phyloP scores from a whole-genome alignment of 768 basidiomycete species.

The Tricholoma matsutake region DNA sequence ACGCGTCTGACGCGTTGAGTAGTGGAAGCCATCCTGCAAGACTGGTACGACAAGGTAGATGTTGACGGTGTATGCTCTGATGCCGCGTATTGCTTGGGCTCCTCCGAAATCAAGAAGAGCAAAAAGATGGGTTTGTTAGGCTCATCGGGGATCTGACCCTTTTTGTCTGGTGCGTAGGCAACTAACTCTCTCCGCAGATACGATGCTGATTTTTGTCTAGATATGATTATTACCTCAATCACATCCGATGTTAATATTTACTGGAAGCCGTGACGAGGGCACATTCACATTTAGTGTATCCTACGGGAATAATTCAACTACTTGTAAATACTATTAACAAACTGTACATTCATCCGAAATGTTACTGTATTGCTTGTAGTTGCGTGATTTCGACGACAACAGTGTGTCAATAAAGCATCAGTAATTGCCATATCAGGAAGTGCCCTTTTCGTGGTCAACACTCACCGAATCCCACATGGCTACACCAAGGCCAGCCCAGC shows the following conservation, averaged over 20 bases:
- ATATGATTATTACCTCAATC: constrained; percentile 34
- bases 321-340: too few relatives aligned
- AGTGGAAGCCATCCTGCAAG: constrained; percentile 55
- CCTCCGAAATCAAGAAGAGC: constrained; percentile 49
- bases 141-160: constrained; percentile 32
- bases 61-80: constrained; percentile 50
- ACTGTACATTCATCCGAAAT: too few relatives aligned
- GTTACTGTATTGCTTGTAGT: too few relatives aligned
- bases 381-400: too few relatives aligned
- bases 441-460: not conserved
- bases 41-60: constrained; percentile 42
- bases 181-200: not conserved
- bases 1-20: not conserved
- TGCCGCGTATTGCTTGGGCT: constrained; percentile 38
- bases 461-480: constrained; percentile 9
- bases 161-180: constrained; percentile 34
- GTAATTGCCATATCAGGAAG: not conserved
- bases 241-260: constrained; percentile 44
- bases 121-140: constrained; percentile 30
- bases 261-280: constrained; percentile 43
- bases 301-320: constrained; percentile 35
- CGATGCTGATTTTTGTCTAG: constrained; percentile 21
- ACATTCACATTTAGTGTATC: constrained; percentile 57
- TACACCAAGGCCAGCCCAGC: constrained; percentile 11
- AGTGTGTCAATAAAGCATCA: too few relatives aligned